Base-by-base conservation (phyloP, 1,284 basidiomycete species). In the Ganoderma lucidum region DNA sequence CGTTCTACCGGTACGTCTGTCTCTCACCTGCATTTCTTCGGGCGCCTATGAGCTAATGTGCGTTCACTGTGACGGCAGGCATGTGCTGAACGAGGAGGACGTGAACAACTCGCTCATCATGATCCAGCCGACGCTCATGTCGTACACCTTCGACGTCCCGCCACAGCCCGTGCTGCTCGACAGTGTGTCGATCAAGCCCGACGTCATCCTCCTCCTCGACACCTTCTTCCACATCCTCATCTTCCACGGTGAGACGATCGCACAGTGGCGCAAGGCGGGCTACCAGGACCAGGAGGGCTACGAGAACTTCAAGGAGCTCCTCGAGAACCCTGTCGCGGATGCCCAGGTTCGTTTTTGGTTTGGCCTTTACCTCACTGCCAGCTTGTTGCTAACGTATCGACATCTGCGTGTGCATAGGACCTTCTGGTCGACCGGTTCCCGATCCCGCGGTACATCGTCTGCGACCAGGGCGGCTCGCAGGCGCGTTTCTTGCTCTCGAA, bases 161-260 rank as follows among this genome's bases (percentile, higher is more conserved):
- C 93, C 98, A 32, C 94, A 97, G 76, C 98, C 98, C 9, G 97
- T 99, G 48, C 86, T 99, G 42, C 90, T 99, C 62, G 98, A 99
- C 85, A 97, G 95, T 69, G 93, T 99, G 44, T 99, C 97, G 62
- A 99, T 99, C 84, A 96, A 97, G 80, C 94, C 95, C 61, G 97
- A 99, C 78, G 96, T 97, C 74, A 94, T 99, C 75, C 89, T 99
- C 45, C 88, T 99, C n/a, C 92, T 99, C 72, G 98, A 99, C 80
- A 99, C 98, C 3, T 99, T 98, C 89, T 99, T 99, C 95, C 98
- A 99, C 81, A 98, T 99, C 75, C 93, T 99, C 77, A 99, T 99
- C 82, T 99, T 98, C 93, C 97, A 99, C 80, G 98, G 98, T 39
- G 96, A 97, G 82, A 96, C 96, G 19, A 89, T 99, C 65, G 96